Conservation (phyloP, 352 stramenopile species). For the Globisporangium megalacanthum region DNA sequence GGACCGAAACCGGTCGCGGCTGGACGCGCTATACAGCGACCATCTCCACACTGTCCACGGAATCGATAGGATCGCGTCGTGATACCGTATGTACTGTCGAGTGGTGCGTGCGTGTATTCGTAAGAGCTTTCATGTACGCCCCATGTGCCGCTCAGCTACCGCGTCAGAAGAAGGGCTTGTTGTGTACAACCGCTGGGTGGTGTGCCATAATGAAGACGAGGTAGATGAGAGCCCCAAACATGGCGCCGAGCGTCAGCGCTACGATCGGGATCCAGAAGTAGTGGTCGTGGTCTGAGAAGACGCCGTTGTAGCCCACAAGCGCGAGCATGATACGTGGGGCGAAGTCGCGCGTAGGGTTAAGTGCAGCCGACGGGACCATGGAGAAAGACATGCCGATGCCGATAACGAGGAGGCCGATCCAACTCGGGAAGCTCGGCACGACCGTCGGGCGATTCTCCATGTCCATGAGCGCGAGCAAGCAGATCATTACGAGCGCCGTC, state of each 20-base stretch:
- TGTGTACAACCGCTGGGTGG: constrained; percentile 20
- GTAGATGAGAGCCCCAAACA: constrained; percentile 23
- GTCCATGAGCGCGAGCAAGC: constrained; percentile 22
- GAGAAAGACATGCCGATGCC: constrained; percentile 31
- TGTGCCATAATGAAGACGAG: constrained; percentile 25
- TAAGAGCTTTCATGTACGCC: too few species aligned
- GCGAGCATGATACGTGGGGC: constrained; percentile 28
- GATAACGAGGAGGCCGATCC: constrained; percentile 17
- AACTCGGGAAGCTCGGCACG: constrained; percentile 19
- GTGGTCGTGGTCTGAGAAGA: constrained; percentile 20
- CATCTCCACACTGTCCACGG: constrained; percentile 8
- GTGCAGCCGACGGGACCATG: constrained; percentile 19
- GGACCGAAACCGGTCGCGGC: background rate
- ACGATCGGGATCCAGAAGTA: constrained; percentile 42
- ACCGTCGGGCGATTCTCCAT: constrained; percentile 26
- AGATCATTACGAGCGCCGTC: constrained; percentile 20
- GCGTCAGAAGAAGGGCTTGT: constrained; percentile 23
- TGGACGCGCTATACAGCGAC: background rate
- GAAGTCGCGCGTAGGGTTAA: constrained; percentile 38
- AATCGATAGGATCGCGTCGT: background rate
- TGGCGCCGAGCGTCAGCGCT: constrained; percentile 19
- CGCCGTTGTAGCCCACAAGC: constrained; percentile 18
- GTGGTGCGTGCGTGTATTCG: background rate
- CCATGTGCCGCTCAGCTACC: too few species aligned
- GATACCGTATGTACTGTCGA: background rate